These are phyloP conservation scores for Lasiosphaeria hispida DNA, from an alignment of 495 filamentous ascomycete species.

Conservation along the genomic window DNA sequence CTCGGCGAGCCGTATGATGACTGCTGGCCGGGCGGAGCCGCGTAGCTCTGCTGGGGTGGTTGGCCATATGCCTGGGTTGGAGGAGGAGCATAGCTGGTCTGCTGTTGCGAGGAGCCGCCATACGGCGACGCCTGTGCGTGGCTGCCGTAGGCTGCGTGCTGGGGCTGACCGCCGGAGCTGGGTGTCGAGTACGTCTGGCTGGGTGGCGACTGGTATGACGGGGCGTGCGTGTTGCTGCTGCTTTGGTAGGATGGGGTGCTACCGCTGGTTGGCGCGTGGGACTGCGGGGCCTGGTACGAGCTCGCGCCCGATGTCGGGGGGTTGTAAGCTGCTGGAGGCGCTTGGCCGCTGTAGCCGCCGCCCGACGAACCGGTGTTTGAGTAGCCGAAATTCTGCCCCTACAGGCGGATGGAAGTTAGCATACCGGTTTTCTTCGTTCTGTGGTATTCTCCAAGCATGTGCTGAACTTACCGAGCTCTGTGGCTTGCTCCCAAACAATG, in stretches of 20 bases:
- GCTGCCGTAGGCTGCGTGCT: constrained; percentile 21
- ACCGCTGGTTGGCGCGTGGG: constrained; percentile 9
- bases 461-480: constrained; percentile 29
- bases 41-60: background rate
- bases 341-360: constrained; percentile 47
- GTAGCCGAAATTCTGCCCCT: constrained; percentile 50
- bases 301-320: constrained; percentile 24
- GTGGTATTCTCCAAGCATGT: background rate
- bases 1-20: background rate
- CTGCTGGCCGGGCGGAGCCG: constrained; percentile 1
- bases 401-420: background rate
- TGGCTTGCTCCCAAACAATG: constrained; percentile 42
- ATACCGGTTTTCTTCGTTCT: constrained; percentile 10
- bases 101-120: background rate
- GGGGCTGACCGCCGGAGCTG: background rate
- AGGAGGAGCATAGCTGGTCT: constrained; percentile 1
- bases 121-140: constrained; percentile 2
- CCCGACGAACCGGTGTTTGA: constrained; percentile 44
- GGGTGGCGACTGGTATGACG: constrained; percentile 15
- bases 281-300: constrained; percentile 27
- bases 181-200: constrained; percentile 15
- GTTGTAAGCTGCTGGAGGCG: constrained; percentile 50
- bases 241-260: constrained; percentile 20
- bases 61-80: background rate
- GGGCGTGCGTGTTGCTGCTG: constrained; percentile 21